Evolutionary conservation across 169 alveolate genomes (phyloP).

Genomic region (Cryptosporidium parvum): DNA sequence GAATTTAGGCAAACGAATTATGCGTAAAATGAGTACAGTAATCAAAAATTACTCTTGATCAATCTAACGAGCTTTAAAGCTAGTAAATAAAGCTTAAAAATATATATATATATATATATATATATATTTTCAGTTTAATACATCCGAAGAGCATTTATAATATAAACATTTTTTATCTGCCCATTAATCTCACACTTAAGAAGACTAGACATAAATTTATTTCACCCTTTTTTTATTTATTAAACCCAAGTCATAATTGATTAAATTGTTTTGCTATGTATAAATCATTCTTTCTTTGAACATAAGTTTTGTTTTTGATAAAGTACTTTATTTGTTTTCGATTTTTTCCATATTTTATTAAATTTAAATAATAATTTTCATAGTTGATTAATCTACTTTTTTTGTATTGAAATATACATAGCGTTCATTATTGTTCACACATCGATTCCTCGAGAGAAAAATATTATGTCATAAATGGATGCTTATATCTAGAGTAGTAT

Average conservation of each 20-base stretch:
- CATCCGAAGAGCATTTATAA: background rate
- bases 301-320: background rate
- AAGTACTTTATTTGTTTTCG: background rate
- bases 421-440: background rate
- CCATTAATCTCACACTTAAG: conserved; percentile 2
- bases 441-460: background rate
- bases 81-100: background rate
- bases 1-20: too few relatives aligned
- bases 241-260: background rate
- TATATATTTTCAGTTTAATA: background rate
- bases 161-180: background rate
- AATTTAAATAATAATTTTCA: background rate
- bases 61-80: background rate
- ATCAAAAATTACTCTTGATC: background rate
- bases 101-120: background rate
- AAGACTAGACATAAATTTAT: conserved; percentile 1
- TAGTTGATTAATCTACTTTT: background rate
- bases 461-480: background rate
- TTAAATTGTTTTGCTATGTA: background rate
- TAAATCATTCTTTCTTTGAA: background rate
- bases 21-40: background rate
- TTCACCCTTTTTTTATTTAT: background rate
- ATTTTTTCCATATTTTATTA: background rate
- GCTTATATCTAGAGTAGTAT: background rate
- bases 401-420: background rate